Conservation (phyloP, 2,329 filamentous ascomycete genomes). For the Trichoderma sp. region DNA sequence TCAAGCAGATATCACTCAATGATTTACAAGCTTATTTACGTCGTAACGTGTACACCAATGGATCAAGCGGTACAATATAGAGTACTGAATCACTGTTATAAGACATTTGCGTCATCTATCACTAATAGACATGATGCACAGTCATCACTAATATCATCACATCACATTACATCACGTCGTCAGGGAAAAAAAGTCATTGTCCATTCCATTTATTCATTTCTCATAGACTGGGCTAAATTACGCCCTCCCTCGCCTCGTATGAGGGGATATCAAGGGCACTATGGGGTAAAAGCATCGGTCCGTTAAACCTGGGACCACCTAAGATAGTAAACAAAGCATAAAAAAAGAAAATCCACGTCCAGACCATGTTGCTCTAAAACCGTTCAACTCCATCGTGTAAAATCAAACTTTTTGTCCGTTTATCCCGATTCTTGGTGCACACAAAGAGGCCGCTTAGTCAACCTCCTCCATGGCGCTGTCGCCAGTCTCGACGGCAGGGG, state of each 20-base stretch:
- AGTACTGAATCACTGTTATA: background rate
- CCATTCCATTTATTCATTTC: conserved; percentile 33
- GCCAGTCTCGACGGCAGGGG: conserved; percentile 58
- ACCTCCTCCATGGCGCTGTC: conserved; percentile 99
- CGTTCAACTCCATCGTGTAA: conserved; percentile 44
- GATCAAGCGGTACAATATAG: background rate
- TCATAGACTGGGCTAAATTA: conserved; percentile 43
- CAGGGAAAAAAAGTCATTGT: background rate
- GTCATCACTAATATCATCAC: background rate
- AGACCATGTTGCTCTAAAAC: conserved; percentile 35
- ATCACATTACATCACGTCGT: background rate
- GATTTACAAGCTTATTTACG: rapidly evolving
- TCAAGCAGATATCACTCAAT: background rate
- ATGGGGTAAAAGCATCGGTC: conserved; percentile 33
- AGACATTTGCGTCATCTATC: background rate
- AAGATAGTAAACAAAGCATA: conserved; percentile 32
- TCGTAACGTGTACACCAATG: background rate
- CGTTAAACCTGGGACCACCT: conserved; percentile 27
- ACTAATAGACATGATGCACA: background rate
- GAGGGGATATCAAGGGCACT: conserved; percentile 32
- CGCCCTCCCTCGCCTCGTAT: conserved; percentile 31
- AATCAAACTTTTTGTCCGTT: conserved; percentile 37
- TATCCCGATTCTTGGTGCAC: conserved; percentile 35
- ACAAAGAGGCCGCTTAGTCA: conserved; percentile 62
- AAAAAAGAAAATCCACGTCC: conserved; percentile 33